Conservation (phyloP, 2,329 filamentous ascomycete species). For the Aspergillus brunneoviolaceus region DNA sequence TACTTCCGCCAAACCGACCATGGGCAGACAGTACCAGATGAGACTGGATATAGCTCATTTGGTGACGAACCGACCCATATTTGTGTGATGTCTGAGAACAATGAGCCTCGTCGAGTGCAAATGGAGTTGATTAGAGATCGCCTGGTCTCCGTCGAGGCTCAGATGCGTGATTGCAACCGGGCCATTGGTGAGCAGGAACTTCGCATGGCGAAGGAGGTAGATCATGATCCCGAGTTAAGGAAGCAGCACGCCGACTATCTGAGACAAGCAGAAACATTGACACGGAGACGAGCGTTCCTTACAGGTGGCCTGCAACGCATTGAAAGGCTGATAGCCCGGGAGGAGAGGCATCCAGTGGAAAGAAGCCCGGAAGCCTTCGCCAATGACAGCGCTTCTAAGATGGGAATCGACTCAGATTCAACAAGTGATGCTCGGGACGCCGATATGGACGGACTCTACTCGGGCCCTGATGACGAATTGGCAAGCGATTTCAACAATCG, state of each 20-base stretch:
- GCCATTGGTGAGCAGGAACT: conserved; percentile 75
- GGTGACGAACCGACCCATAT: conserved; percentile 91
- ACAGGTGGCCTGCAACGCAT: conserved; percentile 58
- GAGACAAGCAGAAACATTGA: conserved; percentile 57
- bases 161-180: conserved; percentile 72
- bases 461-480: conserved; percentile 73
- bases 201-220: conserved; percentile 54
- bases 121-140: conserved; percentile 79
- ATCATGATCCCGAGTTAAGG: conserved; percentile 47
- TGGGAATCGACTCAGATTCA: conserved; percentile 38
- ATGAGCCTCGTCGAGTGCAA: conserved; percentile 86
- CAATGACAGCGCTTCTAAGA: conserved; percentile 28
- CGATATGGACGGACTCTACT: conserved; percentile 59
- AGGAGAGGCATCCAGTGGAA: conserved; percentile 54
- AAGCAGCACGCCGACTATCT: conserved; percentile 52
- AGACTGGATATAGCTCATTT: conserved; percentile 81
- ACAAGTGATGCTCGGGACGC: conserved; percentile 56
- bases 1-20: conserved; percentile 98
- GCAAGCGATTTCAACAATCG: conserved; percentile 96
- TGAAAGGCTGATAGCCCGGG: conserved; percentile 46
- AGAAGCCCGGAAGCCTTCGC: conserved; percentile 22
- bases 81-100: conserved; percentile 89
- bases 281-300: conserved; percentile 60
- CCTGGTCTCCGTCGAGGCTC: conserved; percentile 72
- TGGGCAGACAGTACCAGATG: conserved; percentile 69